Conservation (phyloP, 2,329 filamentous ascomycete species). For the Pyricularia pennisetigena region DNA sequence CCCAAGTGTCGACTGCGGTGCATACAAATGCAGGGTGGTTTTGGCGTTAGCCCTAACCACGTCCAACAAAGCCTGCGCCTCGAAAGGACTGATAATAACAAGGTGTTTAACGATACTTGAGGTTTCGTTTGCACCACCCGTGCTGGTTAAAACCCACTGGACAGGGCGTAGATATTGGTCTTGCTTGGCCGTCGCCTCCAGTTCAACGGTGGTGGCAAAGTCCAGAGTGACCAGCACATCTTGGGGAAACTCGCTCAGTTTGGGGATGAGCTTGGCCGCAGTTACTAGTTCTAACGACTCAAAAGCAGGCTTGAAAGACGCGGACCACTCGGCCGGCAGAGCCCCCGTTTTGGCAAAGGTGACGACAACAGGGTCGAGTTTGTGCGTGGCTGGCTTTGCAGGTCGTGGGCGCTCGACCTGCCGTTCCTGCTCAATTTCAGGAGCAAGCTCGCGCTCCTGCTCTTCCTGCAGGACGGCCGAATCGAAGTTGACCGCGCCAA, state of each 20-base stretch:
- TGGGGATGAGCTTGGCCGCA: slow-evolving; percentile 16
- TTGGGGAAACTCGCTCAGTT: slow-evolving; percentile 25
- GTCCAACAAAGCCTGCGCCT: slow-evolving; percentile 42
- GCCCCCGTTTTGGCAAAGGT: slow-evolving; percentile 27
- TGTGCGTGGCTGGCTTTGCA: slow-evolving; percentile 28
- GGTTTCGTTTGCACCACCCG: background rate
- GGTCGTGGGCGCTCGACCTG: slow-evolving; percentile 38
- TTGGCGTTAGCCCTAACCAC: slow-evolving; percentile 21
- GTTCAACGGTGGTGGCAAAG: slow-evolving; percentile 29
- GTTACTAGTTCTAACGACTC: slow-evolving; percentile 27
- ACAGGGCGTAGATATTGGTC: slow-evolving; percentile 26
- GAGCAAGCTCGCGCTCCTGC: slow-evolving; percentile 58
- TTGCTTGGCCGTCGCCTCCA: background rate
- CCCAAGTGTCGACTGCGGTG: slow-evolving; percentile 29
- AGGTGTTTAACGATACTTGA: slow-evolving; percentile 15
- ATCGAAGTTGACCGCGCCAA: background rate
- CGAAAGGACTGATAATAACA: slow-evolving; percentile 51
- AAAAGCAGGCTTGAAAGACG: slow-evolving; percentile 36
- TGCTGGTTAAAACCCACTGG: slow-evolving; percentile 39
- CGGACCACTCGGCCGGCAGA: slow-evolving; percentile 11
- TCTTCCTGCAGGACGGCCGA: slow-evolving; percentile 39
- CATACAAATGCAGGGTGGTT: slow-evolving; percentile 40
- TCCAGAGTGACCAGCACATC: slow-evolving; percentile 38
- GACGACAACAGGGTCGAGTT: slow-evolving; percentile 30
- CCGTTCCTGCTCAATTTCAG: slow-evolving; percentile 52